phyloP scores from a whole-genome alignment of 2,329 filamentous ascomycete species.

The Lomentospora prolificans region DNA sequence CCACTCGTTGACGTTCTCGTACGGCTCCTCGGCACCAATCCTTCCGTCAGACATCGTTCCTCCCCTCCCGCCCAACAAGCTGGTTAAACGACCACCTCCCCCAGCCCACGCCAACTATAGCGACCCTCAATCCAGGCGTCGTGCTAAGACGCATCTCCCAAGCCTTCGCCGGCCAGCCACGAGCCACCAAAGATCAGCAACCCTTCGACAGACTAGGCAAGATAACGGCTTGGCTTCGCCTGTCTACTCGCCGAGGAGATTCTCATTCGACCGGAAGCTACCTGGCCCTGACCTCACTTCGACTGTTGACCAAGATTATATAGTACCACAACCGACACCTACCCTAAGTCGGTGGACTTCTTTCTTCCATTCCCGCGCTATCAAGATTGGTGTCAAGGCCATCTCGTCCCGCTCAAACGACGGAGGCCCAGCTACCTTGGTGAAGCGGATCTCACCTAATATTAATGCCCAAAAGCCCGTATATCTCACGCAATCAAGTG shows the following conservation, averaged over 20 bases:
- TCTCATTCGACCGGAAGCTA: conserved; percentile 25
- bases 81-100: conserved; percentile 64
- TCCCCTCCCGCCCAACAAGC: conserved; percentile 58
- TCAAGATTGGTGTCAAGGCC: conserved; percentile 18
- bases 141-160: conserved; percentile 51
- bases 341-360: conserved; percentile 36
- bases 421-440: conserved; percentile 15
- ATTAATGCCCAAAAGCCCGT: neutral
- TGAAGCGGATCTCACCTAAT: conserved; percentile 19
- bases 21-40: conserved; percentile 58
- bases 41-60: conserved; percentile 23
- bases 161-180: conserved; percentile 65
- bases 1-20: conserved; percentile 54
- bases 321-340: conserved; percentile 6
- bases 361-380: conserved; percentile 41
- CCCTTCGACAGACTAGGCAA: conserved; percentile 36
- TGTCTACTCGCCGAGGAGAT: conserved; percentile 13
- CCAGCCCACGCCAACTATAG: conserved; percentile 32
- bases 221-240: conserved; percentile 1
- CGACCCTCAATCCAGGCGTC: conserved; percentile 31
- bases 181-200: conserved; percentile 67
- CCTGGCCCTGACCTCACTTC: neutral
- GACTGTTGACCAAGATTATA: neutral
- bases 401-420: conserved; percentile 19
- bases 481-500: conserved; percentile 5